Conservation (phyloP, 768 basidiomycete genomes). For the Lenzites betulinus region DNA sequence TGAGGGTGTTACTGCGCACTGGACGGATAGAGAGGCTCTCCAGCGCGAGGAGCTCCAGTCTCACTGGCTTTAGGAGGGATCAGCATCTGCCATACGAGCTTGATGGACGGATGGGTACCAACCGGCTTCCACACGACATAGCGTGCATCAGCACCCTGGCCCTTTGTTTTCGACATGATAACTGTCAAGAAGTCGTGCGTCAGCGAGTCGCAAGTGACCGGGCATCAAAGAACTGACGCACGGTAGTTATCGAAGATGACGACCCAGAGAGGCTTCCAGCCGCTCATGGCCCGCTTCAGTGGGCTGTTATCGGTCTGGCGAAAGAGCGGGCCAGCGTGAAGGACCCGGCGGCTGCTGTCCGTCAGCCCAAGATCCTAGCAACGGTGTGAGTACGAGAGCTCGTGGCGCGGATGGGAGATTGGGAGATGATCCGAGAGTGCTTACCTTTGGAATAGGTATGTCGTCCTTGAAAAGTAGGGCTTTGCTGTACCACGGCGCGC, state of each 20-base stretch:
- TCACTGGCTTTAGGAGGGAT: slow-evolving; percentile 6
- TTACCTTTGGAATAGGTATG: neutral
- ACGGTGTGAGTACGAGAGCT: neutral
- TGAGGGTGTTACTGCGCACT: slow-evolving; percentile 18
- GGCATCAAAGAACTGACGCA: neutral
- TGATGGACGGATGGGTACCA: neutral
- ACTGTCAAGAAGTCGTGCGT: neutral
- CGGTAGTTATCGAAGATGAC: slow-evolving; percentile 20
- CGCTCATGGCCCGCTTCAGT: slow-evolving; percentile 13
- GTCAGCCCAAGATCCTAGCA: slow-evolving; percentile 10
- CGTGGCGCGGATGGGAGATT: too few relatives aligned
- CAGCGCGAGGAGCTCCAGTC: slow-evolving; percentile 14
- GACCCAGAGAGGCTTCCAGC: slow-evolving; percentile 22
- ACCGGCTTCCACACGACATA: slow-evolving; percentile 19
- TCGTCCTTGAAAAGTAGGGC: neutral
- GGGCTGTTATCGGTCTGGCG: slow-evolving; percentile 17
- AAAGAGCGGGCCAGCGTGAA: slow-evolving; percentile 14
- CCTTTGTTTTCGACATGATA: slow-evolving; percentile 19
- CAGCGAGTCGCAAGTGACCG: neutral
- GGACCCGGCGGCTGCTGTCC: slow-evolving; percentile 5
- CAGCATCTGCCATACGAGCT: neutral
- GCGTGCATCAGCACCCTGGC: neutral
- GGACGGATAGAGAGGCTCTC: slow-evolving; percentile 10
- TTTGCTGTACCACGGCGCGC: neutral
- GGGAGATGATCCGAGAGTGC: neutral